Base-by-base conservation (phyloP, 257 asterid species). In the Solanum chilense region DNA sequence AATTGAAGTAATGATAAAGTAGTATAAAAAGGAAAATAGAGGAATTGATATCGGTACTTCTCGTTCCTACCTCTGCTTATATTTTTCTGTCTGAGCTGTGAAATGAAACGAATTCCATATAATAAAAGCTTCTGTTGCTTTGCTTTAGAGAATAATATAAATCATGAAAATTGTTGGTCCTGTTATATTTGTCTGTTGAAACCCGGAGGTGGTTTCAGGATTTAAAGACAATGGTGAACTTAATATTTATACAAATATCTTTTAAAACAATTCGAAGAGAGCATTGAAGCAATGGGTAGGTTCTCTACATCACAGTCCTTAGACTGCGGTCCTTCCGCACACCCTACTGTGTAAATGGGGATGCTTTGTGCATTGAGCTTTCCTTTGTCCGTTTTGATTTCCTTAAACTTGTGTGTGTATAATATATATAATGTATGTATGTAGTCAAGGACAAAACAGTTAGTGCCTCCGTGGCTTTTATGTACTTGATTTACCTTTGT, bases 21-120 rank as follows among this genome's bases (percentile, higher is more conserved):
- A 33, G 35, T 4, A 33, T 33, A 33, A 33, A 33, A 0, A 33
- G 35, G 35, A 33, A 33, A 33, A 33, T 33, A 33, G 35, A 33
- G 35, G 35, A 33, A 4, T 33, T 33, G 96, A 89, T 90, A 95
- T 97, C 35, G 99, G 99, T 97, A 90, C 88, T 91, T 35, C 49
- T 73, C 68, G 64, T 84, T 56, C 74, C 18, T 52, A 31, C 35
- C 45, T 35, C 69, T 35, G n/a, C 66, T 52, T 13, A 23, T 12
- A 16, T 31, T 69, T 66, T 44, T 42, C 74, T 74, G 20, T 83
- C 14, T 70, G 64, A 25, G 10, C 41, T 78, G 84, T 78, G 41
- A 25, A 78, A 45, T 78, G 83, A 41, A 42, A 76, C 25, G 1
- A 78, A 78, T 78, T 15, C 41, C 27, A 12, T 31, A 31, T 49